Conservation (phyloP, 805 yeast genomes). For the Starmerella stellata region DNA sequence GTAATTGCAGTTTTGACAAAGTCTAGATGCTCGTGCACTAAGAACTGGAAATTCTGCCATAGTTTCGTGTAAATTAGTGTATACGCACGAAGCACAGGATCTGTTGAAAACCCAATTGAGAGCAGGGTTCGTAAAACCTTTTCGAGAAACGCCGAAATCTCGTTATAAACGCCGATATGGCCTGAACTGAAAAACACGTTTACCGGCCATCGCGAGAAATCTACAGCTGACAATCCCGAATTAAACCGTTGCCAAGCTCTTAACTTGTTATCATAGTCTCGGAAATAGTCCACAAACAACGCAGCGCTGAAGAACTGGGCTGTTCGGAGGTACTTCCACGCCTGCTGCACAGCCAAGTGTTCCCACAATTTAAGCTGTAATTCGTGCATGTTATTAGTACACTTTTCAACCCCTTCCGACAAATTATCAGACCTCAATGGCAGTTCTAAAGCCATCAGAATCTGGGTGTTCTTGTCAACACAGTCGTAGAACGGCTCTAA, state of each 20-base stretch:
- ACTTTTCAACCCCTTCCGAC: too few species aligned
- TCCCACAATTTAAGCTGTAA: too few species aligned
- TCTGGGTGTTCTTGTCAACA: too few species aligned
- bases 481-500: too few species aligned
- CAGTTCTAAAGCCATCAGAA: too few species aligned
- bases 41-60: not conserved
- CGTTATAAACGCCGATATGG: not conserved
- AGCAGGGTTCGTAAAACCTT: not conserved
- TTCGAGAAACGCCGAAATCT: not conserved
- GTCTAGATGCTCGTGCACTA: not conserved
- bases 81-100: not conserved
- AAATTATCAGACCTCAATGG: too few species aligned
- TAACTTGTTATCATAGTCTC: too few species aligned
- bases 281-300: not conserved
- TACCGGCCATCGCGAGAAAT: not conserved
- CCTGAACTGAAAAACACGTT: not conserved
- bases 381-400: too few species aligned
- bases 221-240: too few species aligned
- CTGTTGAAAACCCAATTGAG: not conserved
- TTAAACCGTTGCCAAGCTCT: too few species aligned
- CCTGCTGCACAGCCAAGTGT: too few species aligned
- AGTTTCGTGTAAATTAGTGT: not conserved
- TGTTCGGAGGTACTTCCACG: not conserved
- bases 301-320: not conserved
- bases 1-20: not conserved